A percentile compares a stretch with the other conserved stretches of the same genome.
These are phyloP conservation scores for Penicillium aurantiogriseum DNA, from an alignment of 2,329 filamentous ascomycete genomes.

Conservation along the genomic window DNA sequence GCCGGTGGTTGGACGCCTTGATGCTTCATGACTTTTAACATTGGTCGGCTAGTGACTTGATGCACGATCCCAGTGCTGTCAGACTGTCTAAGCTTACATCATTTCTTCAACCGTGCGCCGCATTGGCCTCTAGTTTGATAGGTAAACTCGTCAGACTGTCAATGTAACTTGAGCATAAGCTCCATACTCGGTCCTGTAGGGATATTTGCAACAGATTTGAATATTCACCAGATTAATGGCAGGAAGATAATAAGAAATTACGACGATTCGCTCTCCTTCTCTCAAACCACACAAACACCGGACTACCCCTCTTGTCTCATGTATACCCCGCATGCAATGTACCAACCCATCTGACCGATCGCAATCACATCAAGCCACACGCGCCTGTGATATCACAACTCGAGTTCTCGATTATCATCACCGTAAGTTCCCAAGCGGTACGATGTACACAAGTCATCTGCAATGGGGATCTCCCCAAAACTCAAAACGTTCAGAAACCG, in stretches of 20 bases:
- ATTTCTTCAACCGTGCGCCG: background rate
- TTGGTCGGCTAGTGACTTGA: conserved; percentile 9
- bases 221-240: background rate
- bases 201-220: background rate
- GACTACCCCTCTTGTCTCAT: background rate
- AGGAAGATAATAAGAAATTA: background rate
- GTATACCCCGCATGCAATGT: conserved; percentile 7
- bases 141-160: conserved; percentile 7
- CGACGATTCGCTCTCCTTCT: background rate
- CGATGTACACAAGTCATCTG: conserved; percentile 7
- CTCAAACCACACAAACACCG: background rate
- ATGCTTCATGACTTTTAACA: conserved; percentile 7
- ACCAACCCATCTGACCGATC: conserved; percentile 3
- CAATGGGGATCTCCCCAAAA: conserved; percentile 17
- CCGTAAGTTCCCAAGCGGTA: background rate
- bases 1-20: conserved; percentile 18
- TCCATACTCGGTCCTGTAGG: background rate
- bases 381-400: conserved; percentile 6
- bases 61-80: conserved; percentile 13
- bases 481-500: conserved; percentile 16
- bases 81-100: conserved; percentile 11
- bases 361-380: conserved; percentile 4
- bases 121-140: background rate
- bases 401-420: background rate
- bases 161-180: conserved; percentile 5